Conservation (phyloP, 306 rosid genomes). For the Senna tora region DNA sequence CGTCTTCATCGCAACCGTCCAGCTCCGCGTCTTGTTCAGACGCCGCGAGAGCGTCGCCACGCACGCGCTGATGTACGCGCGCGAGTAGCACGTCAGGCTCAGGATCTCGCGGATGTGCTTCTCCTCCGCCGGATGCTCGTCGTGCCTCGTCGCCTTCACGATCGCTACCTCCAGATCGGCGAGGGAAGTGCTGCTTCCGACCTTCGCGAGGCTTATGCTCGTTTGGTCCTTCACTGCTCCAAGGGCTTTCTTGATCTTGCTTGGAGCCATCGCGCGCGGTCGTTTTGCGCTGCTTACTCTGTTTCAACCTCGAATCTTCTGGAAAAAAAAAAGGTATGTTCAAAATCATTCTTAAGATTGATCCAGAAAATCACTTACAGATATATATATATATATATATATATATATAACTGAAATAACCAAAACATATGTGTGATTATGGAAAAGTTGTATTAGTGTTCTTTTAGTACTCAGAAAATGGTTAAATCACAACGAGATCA, state of each 20-base stretch:
- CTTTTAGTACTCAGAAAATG: too few relatives aligned
- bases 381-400: too few relatives aligned
- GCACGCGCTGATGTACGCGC: constrained; percentile 71
- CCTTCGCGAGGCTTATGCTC: constrained; percentile 90
- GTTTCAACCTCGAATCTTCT: too few relatives aligned
- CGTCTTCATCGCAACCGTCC: constrained; percentile 85
- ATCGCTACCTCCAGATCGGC: constrained; percentile 92
- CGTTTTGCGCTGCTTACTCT: too few relatives aligned
- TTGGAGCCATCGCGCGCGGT: constrained; percentile 51
- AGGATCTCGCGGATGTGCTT: constrained; percentile 75
- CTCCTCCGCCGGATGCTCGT: constrained; percentile 85
- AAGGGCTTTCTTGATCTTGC: constrained; percentile 76
- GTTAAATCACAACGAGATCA: too few relatives aligned
- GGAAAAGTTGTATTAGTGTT: too few relatives aligned
- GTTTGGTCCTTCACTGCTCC: constrained; percentile 95
- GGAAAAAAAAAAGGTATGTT: background rate
- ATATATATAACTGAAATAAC: too few relatives aligned
- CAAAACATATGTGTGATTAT: too few relatives aligned
- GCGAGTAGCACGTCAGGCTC: constrained; percentile 85
- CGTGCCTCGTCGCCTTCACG: constrained; percentile 87
- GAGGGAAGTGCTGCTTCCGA: constrained; percentile 81
- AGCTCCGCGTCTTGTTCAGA: constrained; percentile 76
- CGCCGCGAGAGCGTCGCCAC: constrained; percentile 72
- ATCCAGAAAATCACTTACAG: too few relatives aligned
- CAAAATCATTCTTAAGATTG: too few relatives aligned